phyloP scores from a whole-genome alignment of 306 rosid genomes.

The Rosa lucieae region DNA sequence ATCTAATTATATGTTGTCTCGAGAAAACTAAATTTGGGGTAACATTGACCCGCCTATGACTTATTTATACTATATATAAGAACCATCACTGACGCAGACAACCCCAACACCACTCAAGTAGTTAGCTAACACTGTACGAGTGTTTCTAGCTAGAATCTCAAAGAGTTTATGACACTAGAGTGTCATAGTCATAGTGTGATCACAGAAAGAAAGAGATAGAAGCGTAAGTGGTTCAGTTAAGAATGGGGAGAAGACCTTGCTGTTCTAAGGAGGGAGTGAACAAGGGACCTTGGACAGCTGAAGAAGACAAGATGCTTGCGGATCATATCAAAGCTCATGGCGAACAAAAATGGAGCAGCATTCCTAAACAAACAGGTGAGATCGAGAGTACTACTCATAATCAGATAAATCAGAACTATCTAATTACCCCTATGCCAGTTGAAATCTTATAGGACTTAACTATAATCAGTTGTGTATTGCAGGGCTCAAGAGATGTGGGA shows the following conservation, averaged over 20 bases:
- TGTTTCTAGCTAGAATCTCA: neutral
- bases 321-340: conserved; percentile 31
- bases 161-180: neutral
- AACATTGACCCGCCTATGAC: neutral
- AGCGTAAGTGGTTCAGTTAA: neutral
- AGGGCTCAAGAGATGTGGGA: conserved; percentile 45
- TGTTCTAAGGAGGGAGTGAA: conserved; percentile 39
- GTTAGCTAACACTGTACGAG: neutral
- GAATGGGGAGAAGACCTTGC: conserved; percentile 39
- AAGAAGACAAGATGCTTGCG: conserved; percentile 33
- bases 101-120: neutral
- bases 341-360: conserved; percentile 37
- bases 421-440: neutral
- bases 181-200: neutral
- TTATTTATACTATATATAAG: neutral
- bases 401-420: neutral
- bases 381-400: neutral
- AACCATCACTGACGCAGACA: neutral
- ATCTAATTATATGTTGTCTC: neutral
- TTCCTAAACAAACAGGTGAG: conserved; percentile 36
- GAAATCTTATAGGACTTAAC: neutral
- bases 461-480: neutral
- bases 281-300: conserved; percentile 40
- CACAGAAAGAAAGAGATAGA: neutral
- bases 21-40: neutral